phyloP scores from a whole-genome alignment of 768 basidiomycete genomes.

The Xerocomus potaroensis region DNA sequence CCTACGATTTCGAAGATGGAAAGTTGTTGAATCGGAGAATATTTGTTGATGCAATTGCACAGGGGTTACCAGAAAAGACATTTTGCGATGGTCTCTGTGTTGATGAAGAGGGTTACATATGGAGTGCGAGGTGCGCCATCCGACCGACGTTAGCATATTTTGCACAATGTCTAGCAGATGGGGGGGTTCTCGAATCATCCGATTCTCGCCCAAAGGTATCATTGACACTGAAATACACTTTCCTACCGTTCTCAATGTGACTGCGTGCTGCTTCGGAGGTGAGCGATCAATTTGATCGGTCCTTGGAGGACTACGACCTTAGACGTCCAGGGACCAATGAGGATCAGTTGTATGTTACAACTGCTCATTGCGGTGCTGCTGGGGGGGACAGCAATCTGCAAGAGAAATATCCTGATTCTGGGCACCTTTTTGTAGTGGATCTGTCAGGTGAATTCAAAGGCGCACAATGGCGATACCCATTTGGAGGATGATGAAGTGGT shows the following conservation, averaged over 20 bases:
- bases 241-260: conserved; percentile 60
- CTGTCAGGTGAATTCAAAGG: conserved; percentile 26
- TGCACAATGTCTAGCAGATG: conserved; percentile 38
- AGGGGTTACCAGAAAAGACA: conserved; percentile 45
- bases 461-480: conserved; percentile 19
- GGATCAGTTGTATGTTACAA: conserved; percentile 57
- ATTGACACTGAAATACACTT: conserved; percentile 56
- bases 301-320: not conserved
- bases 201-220: conserved; percentile 50
- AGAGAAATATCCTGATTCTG: conserved; percentile 32
- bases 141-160: conserved; percentile 2
- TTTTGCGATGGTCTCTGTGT: conserved; percentile 67
- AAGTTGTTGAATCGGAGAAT: conserved; percentile 51
- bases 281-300: conserved; percentile 6
- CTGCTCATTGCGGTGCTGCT: conserved; percentile 53
- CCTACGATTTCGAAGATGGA: conserved; percentile 52
- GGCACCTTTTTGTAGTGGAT: conserved; percentile 33
- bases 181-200: conserved; percentile 57
- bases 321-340: conserved; percentile 46
- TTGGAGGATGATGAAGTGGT: conserved; percentile 14
- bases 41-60: conserved; percentile 52
- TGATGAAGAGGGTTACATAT: conserved; percentile 58
- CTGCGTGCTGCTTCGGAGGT: conserved; percentile 63
- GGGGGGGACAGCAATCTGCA: conserved; percentile 46
- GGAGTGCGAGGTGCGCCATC: conserved; percentile 52